Base-by-base conservation (phyloP, 768 basidiomycete genomes). In the Rhodosporidiobolus sp. region DNA sequence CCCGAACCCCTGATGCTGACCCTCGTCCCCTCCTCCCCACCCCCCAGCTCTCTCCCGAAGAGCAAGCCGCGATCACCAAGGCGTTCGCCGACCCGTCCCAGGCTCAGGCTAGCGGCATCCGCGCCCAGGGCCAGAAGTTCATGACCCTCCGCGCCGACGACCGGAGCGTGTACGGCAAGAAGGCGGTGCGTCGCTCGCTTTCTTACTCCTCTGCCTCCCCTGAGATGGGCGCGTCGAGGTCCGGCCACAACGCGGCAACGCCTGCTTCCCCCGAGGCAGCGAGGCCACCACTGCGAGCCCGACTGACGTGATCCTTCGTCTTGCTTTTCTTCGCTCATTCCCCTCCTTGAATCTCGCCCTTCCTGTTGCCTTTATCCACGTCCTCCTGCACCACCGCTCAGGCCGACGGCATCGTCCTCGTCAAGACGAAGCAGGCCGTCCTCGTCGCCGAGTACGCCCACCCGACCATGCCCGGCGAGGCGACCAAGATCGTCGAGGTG, bases 391-490 rank as follows among this genome's bases (percentile, higher is more conserved):
- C n/a, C n/a, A n/a, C n/a, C n/a, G n/a, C n/a, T n/a, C n/a, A 94
- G 92, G 85, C 84, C 30, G 87, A 91, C 80, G 94, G 94, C 49
- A 77, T 86, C 43, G 80, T 88, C 73, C 77, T 93, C 69, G 88
- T 90, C 58, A 90, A 90, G 84, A 94, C 92, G 26, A 89, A 85
- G 72, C 89, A 90, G 78, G 92, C 91, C n/a, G 83, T 95, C 67
- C 84, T 97, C 63, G 87, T 96, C 30, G 86, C 87, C 10, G 88
- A 88, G 79, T 97, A 95, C 81, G 70, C 70, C 0, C 82, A 84
- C 10, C 91, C 91, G 0, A 78, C 80, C 52, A 89, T 90, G 79
- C 88, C 87, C 4, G 77, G 82, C 24, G 93, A 94, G 80, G 84
- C 86, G 26, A 89, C 87, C 30, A 78, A 84, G 24, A 74, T 90